These are phyloP conservation scores for Aureobasidium sp. DNA, from an alignment of 2,329 filamentous ascomycete species.

Conservation along the genomic window DNA sequence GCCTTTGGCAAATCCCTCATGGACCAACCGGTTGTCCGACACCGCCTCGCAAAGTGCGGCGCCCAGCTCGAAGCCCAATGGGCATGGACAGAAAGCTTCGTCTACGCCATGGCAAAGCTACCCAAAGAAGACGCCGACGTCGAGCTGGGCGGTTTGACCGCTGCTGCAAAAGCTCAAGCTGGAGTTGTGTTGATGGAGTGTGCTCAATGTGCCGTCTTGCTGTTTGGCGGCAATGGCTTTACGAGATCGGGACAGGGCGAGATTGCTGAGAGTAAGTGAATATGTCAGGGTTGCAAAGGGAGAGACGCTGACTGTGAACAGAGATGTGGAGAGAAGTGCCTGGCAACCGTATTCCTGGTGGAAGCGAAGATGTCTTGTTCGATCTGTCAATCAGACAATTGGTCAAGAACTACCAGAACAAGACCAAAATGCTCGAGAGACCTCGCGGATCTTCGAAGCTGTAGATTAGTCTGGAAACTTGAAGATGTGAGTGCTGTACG, in stretches of 20 bases:
- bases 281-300: background rate
- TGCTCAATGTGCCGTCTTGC: constrained; percentile 57
- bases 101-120: constrained; percentile 59
- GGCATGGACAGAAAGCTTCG: constrained; percentile 65
- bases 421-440: constrained; percentile 46
- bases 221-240: constrained; percentile 69
- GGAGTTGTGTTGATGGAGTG: constrained; percentile 66
- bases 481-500: too few relatives aligned
- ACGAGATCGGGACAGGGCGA: constrained; percentile 63
- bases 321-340: constrained; percentile 58
- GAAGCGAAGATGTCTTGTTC: constrained; percentile 64
- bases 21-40: constrained; percentile 66
- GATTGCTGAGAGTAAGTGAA: constrained; percentile 55
- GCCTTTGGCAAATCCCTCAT: constrained; percentile 62
- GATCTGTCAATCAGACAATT: constrained; percentile 62
- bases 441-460: constrained; percentile 37
- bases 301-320: constrained; percentile 22
- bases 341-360: constrained; percentile 43
- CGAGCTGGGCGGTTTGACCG: constrained; percentile 63
- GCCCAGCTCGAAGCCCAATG: constrained; percentile 60
- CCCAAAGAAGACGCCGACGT: constrained; percentile 50
- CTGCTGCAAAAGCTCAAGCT: constrained; percentile 62
- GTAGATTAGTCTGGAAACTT: constrained; percentile 17
- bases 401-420: constrained; percentile 58
- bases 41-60: constrained; percentile 63